phyloP scores from a whole-genome alignment of 257 asterid species.

The Perilla frutescens region DNA sequence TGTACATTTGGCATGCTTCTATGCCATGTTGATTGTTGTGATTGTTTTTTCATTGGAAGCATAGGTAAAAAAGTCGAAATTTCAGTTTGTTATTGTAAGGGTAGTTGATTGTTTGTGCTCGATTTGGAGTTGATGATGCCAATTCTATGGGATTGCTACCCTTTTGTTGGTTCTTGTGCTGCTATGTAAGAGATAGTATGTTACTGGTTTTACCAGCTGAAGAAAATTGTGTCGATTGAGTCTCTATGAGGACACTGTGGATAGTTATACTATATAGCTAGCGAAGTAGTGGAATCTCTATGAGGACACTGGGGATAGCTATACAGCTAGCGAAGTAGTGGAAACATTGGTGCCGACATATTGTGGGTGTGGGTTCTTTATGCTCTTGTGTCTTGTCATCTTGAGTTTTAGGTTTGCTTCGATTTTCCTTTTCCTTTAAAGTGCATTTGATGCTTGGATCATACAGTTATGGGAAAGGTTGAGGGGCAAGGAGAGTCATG shows the following conservation, averaged over 20 bases:
- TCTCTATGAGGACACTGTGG: not conserved
- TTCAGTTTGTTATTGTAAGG: not conserved
- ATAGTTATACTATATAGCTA: not conserved
- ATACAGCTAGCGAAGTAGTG: conserved; percentile 2
- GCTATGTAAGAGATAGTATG: not conserved
- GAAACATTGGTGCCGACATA: not conserved
- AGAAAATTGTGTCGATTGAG: not conserved
- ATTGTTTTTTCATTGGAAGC: not conserved
- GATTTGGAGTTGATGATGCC: not conserved
- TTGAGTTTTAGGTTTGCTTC: not conserved
- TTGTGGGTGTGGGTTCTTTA: not conserved
- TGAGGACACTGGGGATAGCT: not conserved
- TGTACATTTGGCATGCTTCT: conserved; percentile 6
- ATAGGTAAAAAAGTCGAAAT: not conserved
- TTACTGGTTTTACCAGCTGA: not conserved
- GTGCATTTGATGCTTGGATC: conserved; percentile 15
- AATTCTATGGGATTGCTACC: not conserved
- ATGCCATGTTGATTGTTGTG: not conserved
- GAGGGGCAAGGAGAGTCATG: conserved; percentile 99
- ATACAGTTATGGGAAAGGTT: conserved; percentile 94
- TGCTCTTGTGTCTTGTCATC: not conserved
- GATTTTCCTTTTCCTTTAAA: not conserved
- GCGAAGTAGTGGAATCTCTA: not conserved
- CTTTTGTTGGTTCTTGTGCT: conserved; percentile 5
- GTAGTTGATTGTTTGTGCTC: not conserved